phyloP scores from a whole-genome alignment of 495 filamentous ascomycete species.

The Lasiosphaeris hirsuta region DNA sequence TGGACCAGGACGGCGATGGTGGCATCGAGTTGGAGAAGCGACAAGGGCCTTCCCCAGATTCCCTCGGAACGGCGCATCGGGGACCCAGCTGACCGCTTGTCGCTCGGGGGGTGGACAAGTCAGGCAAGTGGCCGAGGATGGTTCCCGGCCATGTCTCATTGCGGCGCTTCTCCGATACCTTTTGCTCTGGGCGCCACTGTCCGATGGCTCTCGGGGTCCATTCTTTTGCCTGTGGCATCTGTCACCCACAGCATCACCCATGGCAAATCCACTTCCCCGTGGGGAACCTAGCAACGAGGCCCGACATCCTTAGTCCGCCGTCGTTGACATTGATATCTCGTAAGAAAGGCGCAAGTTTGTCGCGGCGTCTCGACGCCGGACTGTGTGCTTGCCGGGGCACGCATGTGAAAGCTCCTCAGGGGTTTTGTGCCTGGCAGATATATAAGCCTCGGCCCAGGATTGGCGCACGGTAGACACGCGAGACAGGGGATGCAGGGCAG shows the following conservation, averaged over 20 bases:
- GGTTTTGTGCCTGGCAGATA: conserved; percentile 9
- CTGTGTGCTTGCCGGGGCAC: not conserved
- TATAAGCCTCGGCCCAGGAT: conserved; percentile 12
- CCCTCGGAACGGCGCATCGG: not conserved
- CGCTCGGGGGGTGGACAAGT: conserved; percentile 22
- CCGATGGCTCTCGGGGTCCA: not conserved
- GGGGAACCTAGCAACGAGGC: not conserved
- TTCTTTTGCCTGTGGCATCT: not conserved
- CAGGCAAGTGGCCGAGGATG: conserved; percentile 22
- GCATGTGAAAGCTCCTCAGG: conserved; percentile 10
- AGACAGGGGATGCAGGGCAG: not conserved
- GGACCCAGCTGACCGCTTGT: conserved; percentile 22
- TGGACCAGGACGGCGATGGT: too few relatives aligned
- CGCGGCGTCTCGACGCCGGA: not conserved
- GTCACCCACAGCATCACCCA: not conserved
- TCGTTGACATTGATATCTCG: too few relatives aligned
- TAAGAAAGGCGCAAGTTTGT: not conserved
- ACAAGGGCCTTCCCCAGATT: not conserved
- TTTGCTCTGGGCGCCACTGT: not conserved
- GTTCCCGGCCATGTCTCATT: conserved; percentile 6
- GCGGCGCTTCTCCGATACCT: not conserved
- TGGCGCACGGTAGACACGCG: not conserved
- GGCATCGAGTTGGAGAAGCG: too few relatives aligned
- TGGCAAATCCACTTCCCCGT: not conserved
- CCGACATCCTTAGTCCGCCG: too few relatives aligned